Evolutionary conservation across 2,329 filamentous ascomycete genomes (phyloP), one percentile per base, ranked within the genome.

Genomic region (Botrytis pseudocinerea): DNA sequence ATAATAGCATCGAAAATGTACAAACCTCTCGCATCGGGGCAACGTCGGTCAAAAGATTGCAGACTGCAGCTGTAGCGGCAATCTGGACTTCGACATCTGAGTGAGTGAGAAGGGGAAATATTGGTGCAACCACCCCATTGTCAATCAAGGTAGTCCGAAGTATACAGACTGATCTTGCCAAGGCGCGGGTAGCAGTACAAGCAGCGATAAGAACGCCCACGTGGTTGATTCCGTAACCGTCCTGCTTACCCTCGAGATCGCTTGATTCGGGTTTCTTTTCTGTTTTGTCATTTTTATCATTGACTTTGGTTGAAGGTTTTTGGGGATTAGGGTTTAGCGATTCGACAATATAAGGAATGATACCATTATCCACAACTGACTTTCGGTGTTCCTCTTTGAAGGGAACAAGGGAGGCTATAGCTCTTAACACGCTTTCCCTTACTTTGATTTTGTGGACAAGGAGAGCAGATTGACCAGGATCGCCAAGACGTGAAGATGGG

Each of bases 1-100:
- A 40, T 66, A 46, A n/a, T 28, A 59, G 20, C 18, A 28, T 40
- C 35, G 46, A 72, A 48, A 20, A 54, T 70, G 25, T 69, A 85
- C 91, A 85, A 82, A 95, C 93, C 81, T 94, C 90, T 82, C 93
- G 91, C 89, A 98, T 94, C 0, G 96, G 95, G 80, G 95, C 98
- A 78, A 97, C 93, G 75, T 97, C 93, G 64, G 94, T 86, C 9
- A 97, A 88, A 66, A 99, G 83, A 81, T 99, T 99, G 78, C 91
- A 94, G 57, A 97, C 88, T 10, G 92, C 91, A 51, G 92, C 91
- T 0, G 94, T 97, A 9, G 95, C 94, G 66, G 94, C 94, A 80
- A 96, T 91, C 80, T 95, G 92, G 7, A 98, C 91, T 70, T 95
- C 90, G 46, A 93, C 83, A 77, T 96, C 89, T 10, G 87, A 86